Evolutionary conservation across 83 land plant species (phyloP).

Genomic region (Larix sibirica): DNA sequence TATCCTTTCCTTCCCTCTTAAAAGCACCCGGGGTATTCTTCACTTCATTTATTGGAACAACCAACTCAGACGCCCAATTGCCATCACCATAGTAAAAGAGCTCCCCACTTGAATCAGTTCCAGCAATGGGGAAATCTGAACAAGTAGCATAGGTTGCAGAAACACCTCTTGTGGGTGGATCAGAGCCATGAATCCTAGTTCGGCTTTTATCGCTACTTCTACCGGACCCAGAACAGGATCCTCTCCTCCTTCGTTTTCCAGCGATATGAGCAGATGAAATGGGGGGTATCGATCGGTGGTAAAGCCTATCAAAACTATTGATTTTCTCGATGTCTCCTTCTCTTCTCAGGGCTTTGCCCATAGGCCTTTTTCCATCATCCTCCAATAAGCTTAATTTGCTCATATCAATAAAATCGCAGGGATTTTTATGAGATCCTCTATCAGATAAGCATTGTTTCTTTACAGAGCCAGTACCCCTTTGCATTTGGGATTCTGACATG

Average conservation of each 20-base stretch:
- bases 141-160: constrained; percentile 62
- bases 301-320: background rate
- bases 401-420: constrained; percentile 9
- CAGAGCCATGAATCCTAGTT: constrained; percentile 30
- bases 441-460: constrained; percentile 14
- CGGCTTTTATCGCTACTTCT: constrained; percentile 60
- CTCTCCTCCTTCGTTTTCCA: constrained; percentile 55
- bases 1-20: constrained; percentile 28
- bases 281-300: constrained; percentile 6
- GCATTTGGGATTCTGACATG: background rate
- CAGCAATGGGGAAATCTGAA: constrained; percentile 55
- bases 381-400: constrained; percentile 4
- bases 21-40: constrained; percentile 18
- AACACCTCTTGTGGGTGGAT: constrained; percentile 25
- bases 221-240: constrained; percentile 61
- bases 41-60: constrained; percentile 38
- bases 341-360: background rate
- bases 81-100: constrained; percentile 44
- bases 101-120: constrained; percentile 78
- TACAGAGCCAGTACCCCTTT: background rate
- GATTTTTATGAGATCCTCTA: constrained; percentile 6
- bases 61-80: constrained; percentile 58
- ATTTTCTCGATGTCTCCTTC: background rate
- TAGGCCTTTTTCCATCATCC: background rate
- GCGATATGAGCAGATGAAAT: background rate